Evolutionary conservation across 2,329 filamentous ascomycete species (phyloP), one percentile per base, ranked within the genome.

Genomic region (Aspergillus flavus): DNA sequence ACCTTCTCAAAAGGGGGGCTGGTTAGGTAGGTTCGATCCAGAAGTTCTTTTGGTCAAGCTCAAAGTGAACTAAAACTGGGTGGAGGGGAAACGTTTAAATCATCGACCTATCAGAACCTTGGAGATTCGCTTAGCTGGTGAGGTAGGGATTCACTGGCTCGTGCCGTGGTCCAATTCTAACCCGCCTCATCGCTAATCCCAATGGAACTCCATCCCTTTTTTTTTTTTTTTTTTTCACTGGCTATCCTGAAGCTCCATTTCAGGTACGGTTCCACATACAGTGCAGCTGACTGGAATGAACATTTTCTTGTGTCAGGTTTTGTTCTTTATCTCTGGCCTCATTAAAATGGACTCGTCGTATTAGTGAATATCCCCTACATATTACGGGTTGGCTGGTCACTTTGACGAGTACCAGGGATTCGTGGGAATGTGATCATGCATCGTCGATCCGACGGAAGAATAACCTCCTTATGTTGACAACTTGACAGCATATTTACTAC

Each of bases 1-100:
- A 53, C 21, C 30, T 59, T 59, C 57, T 39, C 46, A 50, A 53
- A 59, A 53, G 46, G 57, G 57, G 39, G 39, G 57, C 41, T 59
- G 57, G 30, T 52, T n/a, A 39, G 48, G 23, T n/a, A 39, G 48
- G 23, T 23, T 58, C 30, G 43, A 48, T 48, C 23, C 46, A 52
- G 19, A 36, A 10, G 28, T 19, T 48, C n/a, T 26, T 32, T 36
- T 50, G 34, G 30, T 26, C 21, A 58, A 58, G 45, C 19, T 58
- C 21, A 26, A 46, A 4, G 32, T 23, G 10, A 14, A 54, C 52
- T 54, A 54, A 54, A 54, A 36, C 32, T 36, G 21, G 34, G 36
- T 39, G 34, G 32, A 39, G 32, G 52, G 52, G n/a, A 55, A 55
- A 55, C 52, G 21, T 36, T 30, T 14, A 50, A 26, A 32, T 21